These are phyloP conservation scores for Coccomyxa sp. DNA, from an alignment of 139 green algal species.

Conservation along the genomic window DNA sequence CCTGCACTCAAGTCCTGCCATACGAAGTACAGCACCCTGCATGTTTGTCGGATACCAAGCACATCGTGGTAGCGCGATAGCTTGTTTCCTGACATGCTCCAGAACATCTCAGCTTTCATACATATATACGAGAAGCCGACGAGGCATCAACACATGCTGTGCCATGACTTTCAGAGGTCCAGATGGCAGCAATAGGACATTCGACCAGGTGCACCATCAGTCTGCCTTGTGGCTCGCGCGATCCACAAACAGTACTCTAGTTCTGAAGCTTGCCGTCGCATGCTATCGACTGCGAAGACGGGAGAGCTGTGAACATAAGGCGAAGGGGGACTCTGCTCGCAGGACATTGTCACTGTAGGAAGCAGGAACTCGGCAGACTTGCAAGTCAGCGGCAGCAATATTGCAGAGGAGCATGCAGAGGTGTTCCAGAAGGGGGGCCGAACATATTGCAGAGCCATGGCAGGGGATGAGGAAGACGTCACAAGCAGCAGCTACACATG, in stretches of 20 bases:
- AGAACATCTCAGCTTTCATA: background rate
- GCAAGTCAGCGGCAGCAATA: background rate
- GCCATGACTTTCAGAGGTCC: background rate
- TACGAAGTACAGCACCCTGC: background rate
- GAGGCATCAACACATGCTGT: background rate
- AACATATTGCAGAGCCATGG: conserved; percentile 25
- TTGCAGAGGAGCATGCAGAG: conserved; percentile 16
- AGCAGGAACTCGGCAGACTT: background rate
- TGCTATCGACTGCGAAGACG: too few relatives aligned
- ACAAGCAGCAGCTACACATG: conserved; percentile 22
- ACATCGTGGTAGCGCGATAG: too few relatives aligned
- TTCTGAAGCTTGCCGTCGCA: background rate
- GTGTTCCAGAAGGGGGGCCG: conserved; percentile 24
- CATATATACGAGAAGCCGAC: background rate
- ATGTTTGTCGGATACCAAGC: background rate
- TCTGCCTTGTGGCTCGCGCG: too few relatives aligned
- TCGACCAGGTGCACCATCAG: background rate
- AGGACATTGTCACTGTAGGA: background rate
- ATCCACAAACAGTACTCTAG: background rate
- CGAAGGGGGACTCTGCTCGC: background rate
- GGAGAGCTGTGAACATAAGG: background rate
- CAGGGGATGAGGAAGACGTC: conserved; percentile 17
- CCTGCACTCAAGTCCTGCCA: background rate
- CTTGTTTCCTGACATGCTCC: background rate
- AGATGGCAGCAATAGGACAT: background rate